Conservation (phyloP, 306 rosid genomes). For the Coriaria nepalensis region DNA sequence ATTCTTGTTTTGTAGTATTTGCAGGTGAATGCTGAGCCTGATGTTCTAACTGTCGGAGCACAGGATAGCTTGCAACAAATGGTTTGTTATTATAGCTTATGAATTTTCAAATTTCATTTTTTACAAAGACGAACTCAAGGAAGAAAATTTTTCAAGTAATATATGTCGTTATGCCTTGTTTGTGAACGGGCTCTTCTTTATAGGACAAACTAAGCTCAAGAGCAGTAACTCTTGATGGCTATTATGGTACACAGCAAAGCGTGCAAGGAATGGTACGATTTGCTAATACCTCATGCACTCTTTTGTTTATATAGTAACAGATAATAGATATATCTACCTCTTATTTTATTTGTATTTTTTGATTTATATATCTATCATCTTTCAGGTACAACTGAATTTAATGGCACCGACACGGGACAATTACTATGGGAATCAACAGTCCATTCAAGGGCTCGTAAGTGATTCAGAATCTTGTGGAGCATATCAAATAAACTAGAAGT, state of each 20-base stretch:
- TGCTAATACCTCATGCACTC: background rate
- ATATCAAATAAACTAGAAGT: constrained; percentile 1
- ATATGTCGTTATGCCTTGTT: no score
- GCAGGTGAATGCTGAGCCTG: constrained; percentile 69
- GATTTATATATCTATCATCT: constrained; percentile 6
- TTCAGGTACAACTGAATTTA: constrained; percentile 63
- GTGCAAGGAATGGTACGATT: constrained; percentile 86
- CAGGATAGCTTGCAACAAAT: constrained; percentile 88
- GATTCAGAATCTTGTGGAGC: no score
- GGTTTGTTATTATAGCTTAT: constrained; percentile 41
- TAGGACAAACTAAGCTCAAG: constrained; percentile 81
- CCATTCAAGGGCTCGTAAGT: constrained; percentile 84
- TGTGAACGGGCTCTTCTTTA: constrained; percentile 11
- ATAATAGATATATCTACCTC: no score
- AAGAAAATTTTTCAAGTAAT: no score
- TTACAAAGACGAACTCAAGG: no score
- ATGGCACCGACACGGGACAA: constrained; percentile 95
- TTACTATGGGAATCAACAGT: constrained; percentile 81
- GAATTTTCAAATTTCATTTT: constrained; percentile 7
- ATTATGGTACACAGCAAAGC: constrained; percentile 61
- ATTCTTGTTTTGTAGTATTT: constrained; percentile 11
- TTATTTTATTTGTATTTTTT: background rate
- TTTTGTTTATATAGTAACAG: no score
- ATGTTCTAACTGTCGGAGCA: constrained; percentile 63
- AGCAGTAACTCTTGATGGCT: constrained; percentile 72